Base-by-base conservation (phyloP, 805 yeast genomes). In the Debaryomyces prosopidis region DNA sequence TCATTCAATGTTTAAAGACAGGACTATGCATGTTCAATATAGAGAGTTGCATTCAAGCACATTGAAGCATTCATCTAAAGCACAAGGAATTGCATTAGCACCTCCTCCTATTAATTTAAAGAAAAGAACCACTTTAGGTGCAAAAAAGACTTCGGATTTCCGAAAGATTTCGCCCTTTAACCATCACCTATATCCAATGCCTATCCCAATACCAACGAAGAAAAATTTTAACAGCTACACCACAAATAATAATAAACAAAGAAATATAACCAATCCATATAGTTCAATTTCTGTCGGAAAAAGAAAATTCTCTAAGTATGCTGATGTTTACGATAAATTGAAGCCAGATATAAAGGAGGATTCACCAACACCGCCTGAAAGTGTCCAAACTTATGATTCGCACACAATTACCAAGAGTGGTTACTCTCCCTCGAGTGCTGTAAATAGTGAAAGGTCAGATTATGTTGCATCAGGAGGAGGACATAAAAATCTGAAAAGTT, bases 21-120 rank as follows among this genome's bases (percentile, higher is more conserved):
- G 78, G 60, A 85, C 92, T 7, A 85, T 89, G 73, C 94, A 87
- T 62, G 96, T 89, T 39, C 95, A 88, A 63, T 87, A 85, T 60
- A 79, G 87, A 46, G 94, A 87, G 60, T 64, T 82, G 15, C 63
- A 63, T 43, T 28, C 46, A 27, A 26, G 39, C 18, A 26, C 48
- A n/a, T 34, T 32, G 6, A 36, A 36, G 34, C 14, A 27, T 32
- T 8, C 32, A 11, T 17, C 27, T 23, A 43, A 43, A 32, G 20
- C 36, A 5, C 35, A 41, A 18, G 60, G 62, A 42, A 60, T 82
- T 48, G 76, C 73, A 36, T 71, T 87, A 45, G 95, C 96, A 0
- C 95, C 95, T 7, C 92, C 95, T 4, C 95, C 95, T 2, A 82
- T 87, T 31, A 83, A 84, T 56, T 73, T 84, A 57, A 50, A 49